Evolutionary conservation across 495 filamentous ascomycete genomes (phyloP), one percentile per base, ranked within the genome.

Genomic region (Neurospora sp.): DNA sequence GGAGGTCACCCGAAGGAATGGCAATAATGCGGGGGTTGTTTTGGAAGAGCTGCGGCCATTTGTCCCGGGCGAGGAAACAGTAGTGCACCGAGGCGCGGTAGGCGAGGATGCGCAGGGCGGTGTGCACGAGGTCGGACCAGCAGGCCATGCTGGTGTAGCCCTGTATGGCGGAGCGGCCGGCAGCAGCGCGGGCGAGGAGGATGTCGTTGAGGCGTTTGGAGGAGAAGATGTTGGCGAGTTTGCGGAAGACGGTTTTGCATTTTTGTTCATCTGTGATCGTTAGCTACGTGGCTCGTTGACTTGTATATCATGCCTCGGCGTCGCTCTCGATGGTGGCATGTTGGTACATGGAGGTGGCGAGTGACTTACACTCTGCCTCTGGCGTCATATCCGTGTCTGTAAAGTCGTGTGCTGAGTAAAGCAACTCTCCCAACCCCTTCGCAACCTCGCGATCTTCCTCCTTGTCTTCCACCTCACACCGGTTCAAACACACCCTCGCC

Each of bases 41-140:
- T 18, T 8, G 54, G 20, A 76, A 76, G 9, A 76, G 73, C 2
- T 75, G 44, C 0, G 75, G 71, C 75, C 75, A 76, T 0, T 40
- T 27, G 49, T 71, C 73, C 10, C 70, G 69, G 4, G 75, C 75
- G 37, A 76, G 49, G 8, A 16, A 39, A n/a, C n/a, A n/a, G 7
- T 39, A 39, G 16, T 76, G 37, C 4, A 69, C 75, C 0, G 75
- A 73, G 49, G 54, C 71, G 35, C 54, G 73, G 69, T 76, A 76
- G 20, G 75, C 71, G 0, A 75, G 66, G 5, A 76, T 71, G 0
- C 75, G 75, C 4, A 11, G 54, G 20, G 75, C 71, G 11, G 12
- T 37, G 71, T 76, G 75, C 18, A 71, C 71, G 0, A 76, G 69
- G 14, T 31, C 72, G 5, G 73, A 70, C 75, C 75, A 76, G 20